Percentiles rank a stretch among this genome's conserved stretches.
Evolutionary conservation across 768 basidiomycete genomes (phyloP).

Genomic region (Leccinum olivaceopallidum): DNA sequence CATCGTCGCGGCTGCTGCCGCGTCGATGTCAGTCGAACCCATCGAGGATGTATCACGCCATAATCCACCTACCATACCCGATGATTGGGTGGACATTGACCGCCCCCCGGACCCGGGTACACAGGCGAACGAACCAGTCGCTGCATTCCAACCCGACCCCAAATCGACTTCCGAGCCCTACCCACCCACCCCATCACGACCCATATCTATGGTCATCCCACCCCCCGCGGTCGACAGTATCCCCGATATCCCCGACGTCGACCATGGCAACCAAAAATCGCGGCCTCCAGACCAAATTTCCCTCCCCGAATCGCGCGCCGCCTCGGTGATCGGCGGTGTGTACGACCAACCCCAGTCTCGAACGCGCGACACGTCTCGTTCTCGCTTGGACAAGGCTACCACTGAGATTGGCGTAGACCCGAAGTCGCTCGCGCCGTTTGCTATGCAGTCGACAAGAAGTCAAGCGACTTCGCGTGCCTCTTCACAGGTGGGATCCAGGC

Average conservation of each 20-base stretch:
- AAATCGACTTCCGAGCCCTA: conserved; percentile 6
- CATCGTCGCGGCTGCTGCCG: not conserved
- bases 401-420: conserved; percentile 27
- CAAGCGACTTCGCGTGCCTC: conserved; percentile 10
- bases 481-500: conserved; percentile 6
- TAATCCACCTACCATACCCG: conserved; percentile 23
- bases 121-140: conserved; percentile 8
- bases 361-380: conserved; percentile 14
- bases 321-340: conserved; percentile 31
- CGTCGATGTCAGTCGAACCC: conserved; percentile 5
- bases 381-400: conserved; percentile 17
- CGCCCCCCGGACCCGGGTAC: conserved; percentile 7
- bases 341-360: conserved; percentile 26
- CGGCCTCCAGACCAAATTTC: conserved; percentile 23
- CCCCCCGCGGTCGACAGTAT: conserved; percentile 14
- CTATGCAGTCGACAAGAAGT: conserved; percentile 4
- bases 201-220: conserved; percentile 13
- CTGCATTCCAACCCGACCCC: conserved; percentile 7
- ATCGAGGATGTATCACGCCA: conserved; percentile 19
- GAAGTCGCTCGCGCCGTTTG: conserved; percentile 5
- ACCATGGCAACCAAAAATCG: conserved; percentile 5
- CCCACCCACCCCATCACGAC: conserved; percentile 10
- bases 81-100: conserved; percentile 33
- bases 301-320: conserved; percentile 32
- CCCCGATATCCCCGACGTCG: conserved; percentile 22